Conservation (phyloP, 441 rosid genomes). For the Corymbia calophylla region DNA sequence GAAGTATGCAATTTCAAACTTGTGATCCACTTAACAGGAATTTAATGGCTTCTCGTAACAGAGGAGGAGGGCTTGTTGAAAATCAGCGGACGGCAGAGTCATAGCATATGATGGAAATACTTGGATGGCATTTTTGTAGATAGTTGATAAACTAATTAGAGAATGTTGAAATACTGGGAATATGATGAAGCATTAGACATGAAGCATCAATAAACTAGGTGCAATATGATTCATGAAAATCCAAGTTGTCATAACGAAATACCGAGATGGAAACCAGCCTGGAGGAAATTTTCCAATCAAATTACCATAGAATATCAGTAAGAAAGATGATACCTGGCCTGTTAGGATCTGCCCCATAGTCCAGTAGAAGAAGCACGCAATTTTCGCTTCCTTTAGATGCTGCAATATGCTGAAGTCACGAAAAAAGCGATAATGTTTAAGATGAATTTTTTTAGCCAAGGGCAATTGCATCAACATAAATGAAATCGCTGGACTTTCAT, state of each 20-base stretch:
- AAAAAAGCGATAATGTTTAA: neutral
- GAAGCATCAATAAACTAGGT: neutral
- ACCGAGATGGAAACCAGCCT: neutral
- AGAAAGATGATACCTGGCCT: slow-evolving; percentile 39
- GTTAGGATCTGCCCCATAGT: slow-evolving; percentile 49
- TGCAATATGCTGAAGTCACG: slow-evolving; percentile 51
- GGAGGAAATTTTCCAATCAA: neutral
- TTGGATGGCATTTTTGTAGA: neutral
- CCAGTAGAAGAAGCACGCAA: slow-evolving; percentile 56
- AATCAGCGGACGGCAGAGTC: neutral
- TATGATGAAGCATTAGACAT: neutral
- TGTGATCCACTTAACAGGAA: neutral
- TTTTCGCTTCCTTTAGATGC: slow-evolving; percentile 61
- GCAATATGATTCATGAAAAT: neutral
- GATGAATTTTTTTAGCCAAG: neutral
- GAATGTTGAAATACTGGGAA: neutral
- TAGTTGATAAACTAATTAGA: neutral
- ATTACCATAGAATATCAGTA: neutral
- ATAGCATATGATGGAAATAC: neutral
- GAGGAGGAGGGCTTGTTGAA: neutral
- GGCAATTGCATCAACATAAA: neutral
- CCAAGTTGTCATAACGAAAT: neutral
- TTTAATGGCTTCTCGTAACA: neutral
- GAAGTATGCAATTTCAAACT: neutral
- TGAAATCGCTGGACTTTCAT: neutral